Percentiles rank a stretch among this genome's conserved stretches.
These are phyloP conservation scores for Kalanchoe fedtschenkoi DNA, from an alignment of 164 flowering plant genomes.

Conservation along the genomic window DNA sequence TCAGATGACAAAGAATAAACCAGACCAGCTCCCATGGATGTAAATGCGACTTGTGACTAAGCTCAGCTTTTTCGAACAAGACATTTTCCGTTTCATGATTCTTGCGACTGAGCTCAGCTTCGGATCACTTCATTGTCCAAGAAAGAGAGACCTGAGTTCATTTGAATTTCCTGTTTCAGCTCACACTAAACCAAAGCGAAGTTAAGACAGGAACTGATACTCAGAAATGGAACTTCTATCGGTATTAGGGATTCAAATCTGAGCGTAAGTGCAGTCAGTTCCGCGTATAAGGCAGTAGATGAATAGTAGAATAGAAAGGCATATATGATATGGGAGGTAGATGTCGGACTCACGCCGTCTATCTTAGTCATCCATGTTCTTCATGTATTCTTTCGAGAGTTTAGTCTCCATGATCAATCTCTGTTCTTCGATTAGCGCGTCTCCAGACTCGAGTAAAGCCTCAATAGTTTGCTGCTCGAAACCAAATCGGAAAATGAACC, in stretches of 20 bases:
- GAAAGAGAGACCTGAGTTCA: not conserved
- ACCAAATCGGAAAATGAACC: not conserved
- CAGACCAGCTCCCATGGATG: not conserved
- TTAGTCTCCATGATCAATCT: conserved; percentile 55
- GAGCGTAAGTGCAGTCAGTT: too few relatives aligned
- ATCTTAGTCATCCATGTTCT: conserved; percentile 57
- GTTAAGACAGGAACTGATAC: too few relatives aligned
- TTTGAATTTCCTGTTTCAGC: too few relatives aligned
- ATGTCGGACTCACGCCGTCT: not conserved
- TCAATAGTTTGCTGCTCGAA: conserved; percentile 73
- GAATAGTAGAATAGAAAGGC: not conserved
- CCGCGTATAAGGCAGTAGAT: too few relatives aligned
- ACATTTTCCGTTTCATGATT: not conserved
- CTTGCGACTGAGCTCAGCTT: not conserved
- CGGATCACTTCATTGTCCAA: not conserved
- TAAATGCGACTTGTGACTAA: not conserved
- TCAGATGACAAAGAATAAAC: conserved; percentile 58
- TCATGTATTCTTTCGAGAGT: conserved; percentile 90
- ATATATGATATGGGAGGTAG: not conserved
- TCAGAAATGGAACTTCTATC: too few relatives aligned
- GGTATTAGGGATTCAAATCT: too few relatives aligned
- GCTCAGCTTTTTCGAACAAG: not conserved
- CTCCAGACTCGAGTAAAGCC: conserved; percentile 76
- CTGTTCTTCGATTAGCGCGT: conserved; percentile 71
- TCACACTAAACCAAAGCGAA: too few relatives aligned